Conservation (phyloP, 2,329 filamentous ascomycete genomes). For the Apiospora marii region DNA sequence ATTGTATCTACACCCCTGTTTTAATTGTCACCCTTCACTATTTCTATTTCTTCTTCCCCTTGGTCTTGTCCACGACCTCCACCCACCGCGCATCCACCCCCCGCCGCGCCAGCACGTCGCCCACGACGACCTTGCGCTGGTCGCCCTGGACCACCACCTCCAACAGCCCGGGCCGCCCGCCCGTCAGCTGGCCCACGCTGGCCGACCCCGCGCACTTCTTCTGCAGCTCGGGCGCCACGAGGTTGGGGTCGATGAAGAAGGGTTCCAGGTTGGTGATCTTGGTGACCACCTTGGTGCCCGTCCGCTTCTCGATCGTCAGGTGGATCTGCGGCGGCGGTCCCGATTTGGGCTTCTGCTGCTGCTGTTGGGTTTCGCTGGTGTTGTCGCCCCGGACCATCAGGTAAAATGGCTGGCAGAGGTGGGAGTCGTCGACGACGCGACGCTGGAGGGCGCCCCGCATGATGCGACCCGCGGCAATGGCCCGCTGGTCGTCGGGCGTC, state of each 20-base stretch:
- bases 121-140: conserved; percentile 63
- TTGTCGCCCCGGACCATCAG: conserved; percentile 20
- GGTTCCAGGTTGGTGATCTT: conserved; percentile 67
- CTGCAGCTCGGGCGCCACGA: conserved; percentile 70
- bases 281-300: conserved; percentile 71
- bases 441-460: conserved; percentile 25
- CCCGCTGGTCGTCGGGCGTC: conserved; percentile 53
- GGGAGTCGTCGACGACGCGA: conserved; percentile 27
- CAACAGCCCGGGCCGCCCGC: conserved; percentile 65
- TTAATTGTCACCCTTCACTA: neutral
- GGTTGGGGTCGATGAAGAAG: conserved; percentile 66
- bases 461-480: conserved; percentile 50
- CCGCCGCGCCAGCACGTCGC: conserved; percentile 65
- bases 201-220: conserved; percentile 74
- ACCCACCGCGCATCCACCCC: conserved; percentile 68
- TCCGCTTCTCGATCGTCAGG: conserved; percentile 69
- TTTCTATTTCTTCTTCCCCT: conserved; percentile 56
- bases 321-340: conserved; percentile 67
- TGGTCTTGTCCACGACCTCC: conserved; percentile 72
- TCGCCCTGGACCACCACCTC: conserved; percentile 74
- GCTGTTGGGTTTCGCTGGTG: neutral
- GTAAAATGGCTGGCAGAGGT: conserved; percentile 25
- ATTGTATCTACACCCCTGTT: too few species aligned
- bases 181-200: conserved; percentile 67
- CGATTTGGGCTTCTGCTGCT: conserved; percentile 62